Evolutionary conservation across 2,329 filamentous ascomycete species (phyloP), one percentile per base, ranked within the genome.

Genomic region (Didymosphaeria variabile): DNA sequence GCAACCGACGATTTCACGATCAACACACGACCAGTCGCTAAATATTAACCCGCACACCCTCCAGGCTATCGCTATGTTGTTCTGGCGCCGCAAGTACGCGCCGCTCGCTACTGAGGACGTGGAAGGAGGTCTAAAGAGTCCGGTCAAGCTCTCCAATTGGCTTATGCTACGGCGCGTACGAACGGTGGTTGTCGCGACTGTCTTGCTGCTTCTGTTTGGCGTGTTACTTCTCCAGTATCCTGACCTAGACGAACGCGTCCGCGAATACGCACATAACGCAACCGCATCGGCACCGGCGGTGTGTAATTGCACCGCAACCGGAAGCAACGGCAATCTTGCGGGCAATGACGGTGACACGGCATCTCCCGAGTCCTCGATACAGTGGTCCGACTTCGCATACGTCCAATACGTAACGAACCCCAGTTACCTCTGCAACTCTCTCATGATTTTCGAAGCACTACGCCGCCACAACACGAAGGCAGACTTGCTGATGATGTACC

Each of bases 361-460:
- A 12, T 31, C n/a, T 7, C 21, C 23, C 26, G 23, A 13, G 26
- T 8, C 42, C n/a, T 19, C 52, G 19, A 44, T 54, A 5, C 26
- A 55, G 49, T 58, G 73, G 74, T 67, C 60, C 8, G 64, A 71
- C 15, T 77, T 66, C 47, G 77, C 77, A 21, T 79, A 78, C 53
- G 65, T 66, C 5, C 74, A 74, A 59, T 77, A 77, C 60, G 72
- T 70, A n/a, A 77, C 76, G 17, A 69, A 75, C 57, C 53, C 55
- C 8, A 58, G 66, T 31, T 72, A 76, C 56, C 70, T 79, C 23
- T 79, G 76, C 67, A 76, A 75, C 57, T 69, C 72, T 1, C 42
- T 79, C 58, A 79, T 80, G 77, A 69, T 80, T 15, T 73, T 79
- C 56, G 78, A 79, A 55, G 59, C 75, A 7, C 63, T 80, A 5